These are phyloP conservation scores for Tritrichomonas musculus DNA, from an alignment of 208 protist genomes.

Conservation along the genomic window DNA sequence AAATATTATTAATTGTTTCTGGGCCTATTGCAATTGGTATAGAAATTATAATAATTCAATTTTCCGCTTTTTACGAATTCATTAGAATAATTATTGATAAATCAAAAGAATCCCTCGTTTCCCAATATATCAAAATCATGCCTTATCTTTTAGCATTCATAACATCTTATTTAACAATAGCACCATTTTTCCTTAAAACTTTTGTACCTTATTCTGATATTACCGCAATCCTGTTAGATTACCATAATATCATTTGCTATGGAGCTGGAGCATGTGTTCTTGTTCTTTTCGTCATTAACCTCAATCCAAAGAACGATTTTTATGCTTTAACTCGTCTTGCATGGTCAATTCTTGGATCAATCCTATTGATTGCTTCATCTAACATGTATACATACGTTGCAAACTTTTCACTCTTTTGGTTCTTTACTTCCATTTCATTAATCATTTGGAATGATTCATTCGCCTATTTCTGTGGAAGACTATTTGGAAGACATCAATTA, in stretches of 20 bases:
- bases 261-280: background rate
- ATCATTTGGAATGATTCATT: constrained; percentile 54
- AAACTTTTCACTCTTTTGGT: constrained; percentile 29
- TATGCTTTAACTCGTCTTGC: background rate
- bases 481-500: constrained; percentile 55
- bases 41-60: background rate
- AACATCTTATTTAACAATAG: background rate
- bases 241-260: background rate
- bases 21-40: background rate
- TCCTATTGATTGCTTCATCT: background rate
- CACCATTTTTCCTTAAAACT: background rate
- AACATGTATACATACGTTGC: background rate
- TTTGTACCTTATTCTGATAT: background rate
- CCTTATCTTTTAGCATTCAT: background rate
- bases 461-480: constrained; percentile 60
- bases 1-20: background rate
- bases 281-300: background rate
- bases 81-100: background rate
- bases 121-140: background rate
- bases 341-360: background rate
- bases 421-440: constrained; percentile 46
- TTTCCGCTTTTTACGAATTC: background rate
- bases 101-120: background rate
- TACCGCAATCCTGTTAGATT: too few species aligned
- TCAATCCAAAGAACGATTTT: background rate